Percentiles rank a stretch among this genome's conserved stretches.
These are phyloP conservation scores for Fraxinus sp. DNA, from an alignment of 305 asterid genomes.

Conservation along the genomic window DNA sequence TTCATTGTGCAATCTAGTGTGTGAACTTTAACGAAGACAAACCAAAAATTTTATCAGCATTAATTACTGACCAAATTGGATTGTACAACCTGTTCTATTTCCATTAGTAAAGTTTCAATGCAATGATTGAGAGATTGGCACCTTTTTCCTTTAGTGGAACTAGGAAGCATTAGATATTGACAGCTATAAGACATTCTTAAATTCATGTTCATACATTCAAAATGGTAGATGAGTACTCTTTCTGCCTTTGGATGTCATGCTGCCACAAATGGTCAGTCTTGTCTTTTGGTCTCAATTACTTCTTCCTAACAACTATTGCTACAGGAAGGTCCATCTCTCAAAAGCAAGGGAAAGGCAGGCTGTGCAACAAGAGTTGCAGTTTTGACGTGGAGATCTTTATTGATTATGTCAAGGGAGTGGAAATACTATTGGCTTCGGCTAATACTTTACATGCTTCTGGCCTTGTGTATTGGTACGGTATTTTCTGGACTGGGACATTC, in stretches of 20 bases:
- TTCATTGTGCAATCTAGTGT: background rate
- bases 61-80: background rate
- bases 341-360: slow-evolving; percentile 81
- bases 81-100: background rate
- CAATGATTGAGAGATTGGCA: background rate
- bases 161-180: background rate
- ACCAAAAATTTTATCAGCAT: background rate
- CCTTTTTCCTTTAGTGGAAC: background rate
- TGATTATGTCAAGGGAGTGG: slow-evolving; percentile 98
- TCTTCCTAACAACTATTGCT: slow-evolving; percentile 24
- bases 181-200: background rate
- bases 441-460: slow-evolving; percentile 69
- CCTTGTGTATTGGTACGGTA: slow-evolving; percentile 68
- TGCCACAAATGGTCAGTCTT: background rate
- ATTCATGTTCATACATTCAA: background rate
- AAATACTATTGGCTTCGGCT: slow-evolving; percentile 96
- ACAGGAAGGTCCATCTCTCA: slow-evolving; percentile 85
- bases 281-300: background rate
- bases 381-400: slow-evolving; percentile 89
- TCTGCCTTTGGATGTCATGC: background rate
- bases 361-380: slow-evolving; percentile 62
- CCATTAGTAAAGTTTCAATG: background rate
- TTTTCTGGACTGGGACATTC: slow-evolving; percentile 96
- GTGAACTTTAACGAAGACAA: background rate
- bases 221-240: background rate